Evolutionary conservation across 805 yeast genomes (phyloP), one percentile per base, ranked within the genome.

Genomic region (Yarrowia sp.): DNA sequence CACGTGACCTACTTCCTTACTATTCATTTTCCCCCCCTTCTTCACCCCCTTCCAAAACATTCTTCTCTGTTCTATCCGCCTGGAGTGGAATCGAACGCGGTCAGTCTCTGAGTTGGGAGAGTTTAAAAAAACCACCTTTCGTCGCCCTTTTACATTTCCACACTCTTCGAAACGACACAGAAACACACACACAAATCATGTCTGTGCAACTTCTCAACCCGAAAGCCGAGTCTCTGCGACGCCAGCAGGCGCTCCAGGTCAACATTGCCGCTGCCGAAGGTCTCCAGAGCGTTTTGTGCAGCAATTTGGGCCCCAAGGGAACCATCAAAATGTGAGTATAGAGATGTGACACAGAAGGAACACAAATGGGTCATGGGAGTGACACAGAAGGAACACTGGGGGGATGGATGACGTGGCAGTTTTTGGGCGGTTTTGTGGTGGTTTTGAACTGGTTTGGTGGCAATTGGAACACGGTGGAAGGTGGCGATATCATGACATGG

Each of bases 231-330:
- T 89, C 97, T n/a, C 78, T 95, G 69, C 86, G 98, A 78, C 86
- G 99, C 73, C 85, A 89, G 67, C 98, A 96, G 76, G 99, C 99
- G 35, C 81, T 95, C 67, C 92, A 92, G 74, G 99, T 95, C 47
- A 95, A 95, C 77, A 90, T 91, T 61, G 85, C 92, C 15, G 98
- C 99, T 3, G 99, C 99, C 5, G 97, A 91, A 75, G 99, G 99
- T 48, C 81, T 95, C 65, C 99, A 95, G 78, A 89, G 87, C 71
- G 98, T 95, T 45, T 80, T 95, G 67, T 87, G 93, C 67, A 86
- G 96, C 67, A 95, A 95, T 74, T 80, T 95, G 71, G 99, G 99
- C 42, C 99, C 99, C 55, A 91, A 91, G 74, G 99, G 99, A 65
- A 95, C 99, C 14, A 80, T 95, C 72, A 95, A 95, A 79, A 90